A percentile compares a stretch with the other conserved stretches of the same genome.
phyloP scores from a whole-genome alignment of 495 filamentous ascomycete genomes.

The Hamigera avellanea region DNA sequence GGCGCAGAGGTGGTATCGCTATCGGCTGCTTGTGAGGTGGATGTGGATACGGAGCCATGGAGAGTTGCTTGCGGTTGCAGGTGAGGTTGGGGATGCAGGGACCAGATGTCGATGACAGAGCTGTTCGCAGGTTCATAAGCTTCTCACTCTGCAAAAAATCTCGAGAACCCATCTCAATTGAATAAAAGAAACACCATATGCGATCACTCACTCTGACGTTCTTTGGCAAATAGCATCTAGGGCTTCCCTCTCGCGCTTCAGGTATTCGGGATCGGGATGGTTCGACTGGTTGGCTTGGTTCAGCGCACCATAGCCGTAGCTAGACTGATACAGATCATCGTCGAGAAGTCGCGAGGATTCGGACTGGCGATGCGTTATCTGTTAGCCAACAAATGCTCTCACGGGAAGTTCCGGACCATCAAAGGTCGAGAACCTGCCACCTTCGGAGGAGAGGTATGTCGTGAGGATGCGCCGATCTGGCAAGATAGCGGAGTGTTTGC shows the following conservation, averaged over 20 bases:
- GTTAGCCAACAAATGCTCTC: slow-evolving; percentile 11
- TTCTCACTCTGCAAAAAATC: too few relatives aligned
- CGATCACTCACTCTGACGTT: slow-evolving; percentile 36
- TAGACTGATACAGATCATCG: slow-evolving; percentile 38
- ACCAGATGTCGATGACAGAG: slow-evolving; percentile 40
- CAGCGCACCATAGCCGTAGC: slow-evolving; percentile 36
- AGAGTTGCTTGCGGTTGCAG: slow-evolving; percentile 36
- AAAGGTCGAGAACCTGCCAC: too few relatives aligned
- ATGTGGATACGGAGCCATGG: slow-evolving; percentile 18
- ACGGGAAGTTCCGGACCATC: slow-evolving; percentile 2
- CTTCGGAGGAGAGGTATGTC: too few relatives aligned
- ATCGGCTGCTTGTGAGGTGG: slow-evolving; percentile 15
- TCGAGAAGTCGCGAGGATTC: slow-evolving; percentile 42
- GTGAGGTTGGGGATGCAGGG: slow-evolving; percentile 36
- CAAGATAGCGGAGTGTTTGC: not conserved
- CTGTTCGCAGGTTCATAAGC: slow-evolving; percentile 9
- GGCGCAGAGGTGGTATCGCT: not conserved
- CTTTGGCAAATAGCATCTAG: slow-evolving; percentile 41
- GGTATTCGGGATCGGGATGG: slow-evolving; percentile 37
- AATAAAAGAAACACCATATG: not conserved
- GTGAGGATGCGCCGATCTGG: too few relatives aligned
- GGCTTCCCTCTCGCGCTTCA: slow-evolving; percentile 39
- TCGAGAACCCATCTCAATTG: not conserved
- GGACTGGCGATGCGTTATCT: slow-evolving; percentile 12
- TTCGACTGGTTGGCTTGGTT: slow-evolving; percentile 25